Base-by-base conservation (phyloP, 192 early-diverging fungal genomes). In the Coemansia erecta region DNA sequence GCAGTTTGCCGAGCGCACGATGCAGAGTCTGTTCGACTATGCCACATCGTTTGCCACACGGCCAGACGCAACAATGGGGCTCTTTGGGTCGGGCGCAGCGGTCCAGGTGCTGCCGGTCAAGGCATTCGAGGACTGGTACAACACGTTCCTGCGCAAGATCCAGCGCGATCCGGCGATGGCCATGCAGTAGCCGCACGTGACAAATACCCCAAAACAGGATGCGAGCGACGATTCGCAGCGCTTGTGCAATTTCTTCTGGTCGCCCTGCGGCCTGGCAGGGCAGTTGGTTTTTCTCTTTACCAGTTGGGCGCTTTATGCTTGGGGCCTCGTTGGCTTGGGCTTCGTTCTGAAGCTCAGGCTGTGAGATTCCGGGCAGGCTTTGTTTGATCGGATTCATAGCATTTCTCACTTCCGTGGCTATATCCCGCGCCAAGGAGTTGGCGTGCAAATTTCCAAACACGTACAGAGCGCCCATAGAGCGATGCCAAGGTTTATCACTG, bases 61-160 rank as follows among this genome's bases (percentile, higher is more conserved):
- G 66, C 33, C 79, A 58, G 58, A 77, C 56, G 87, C 85, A 31
- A 67, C 82, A 14, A 66, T 84, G 59, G 77, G 54, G 54, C 60
- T 54, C 73, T 64, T 70, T 53, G 82, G 64, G 43, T 78, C 61
- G 12, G 76, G 48, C 48, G 71, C 70, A 8, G 19, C 56, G 8
- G 81, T 66, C 14, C 63, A 81, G 63, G 70, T 80, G 43, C 64
- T 91, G 51, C 87, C 85, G 1, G 73, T 89, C 50, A 88, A 84
- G 67, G 85, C 76, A 8, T 89, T 94, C 51, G 85, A 89, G 37
- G 85, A 87, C 19, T 94, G 94, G 94, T 94, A 89, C 75, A 80
- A 86, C 51, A 82, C 79, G 23, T 83, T 91, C 17, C 73, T 86
- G 43, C 73, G 89, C 53, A 94, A 94, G 64, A 58, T 90, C 28